Evolutionary conservation across 1,284 basidiomycete genomes (phyloP).

Genomic region (Sparassis latifolia): DNA sequence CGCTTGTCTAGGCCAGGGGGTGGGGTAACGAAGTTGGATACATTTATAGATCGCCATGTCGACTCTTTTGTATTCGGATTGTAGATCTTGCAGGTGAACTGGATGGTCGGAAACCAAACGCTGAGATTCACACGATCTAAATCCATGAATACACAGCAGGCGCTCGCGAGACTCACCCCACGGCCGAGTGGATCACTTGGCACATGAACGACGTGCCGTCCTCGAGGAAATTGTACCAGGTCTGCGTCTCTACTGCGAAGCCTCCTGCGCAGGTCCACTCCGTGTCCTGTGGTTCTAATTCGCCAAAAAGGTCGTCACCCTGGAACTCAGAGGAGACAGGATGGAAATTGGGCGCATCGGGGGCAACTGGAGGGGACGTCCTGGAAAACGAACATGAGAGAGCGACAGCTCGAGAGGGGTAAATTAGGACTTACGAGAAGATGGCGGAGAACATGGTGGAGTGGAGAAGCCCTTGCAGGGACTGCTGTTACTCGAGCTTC

Average conservation of each 20-base stretch:
- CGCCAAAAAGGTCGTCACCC: constrained; percentile 60
- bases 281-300: constrained; percentile 66
- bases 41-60: constrained; percentile 89
- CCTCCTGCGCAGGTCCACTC: constrained; percentile 83
- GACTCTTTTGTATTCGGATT: constrained; percentile 75
- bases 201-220: constrained; percentile 83
- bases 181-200: constrained; percentile 92
- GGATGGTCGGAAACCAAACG: constrained; percentile 90
- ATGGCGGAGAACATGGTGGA: constrained; percentile 61
- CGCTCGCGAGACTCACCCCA: constrained; percentile 65
- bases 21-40: constrained; percentile 76
- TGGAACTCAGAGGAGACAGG: constrained; percentile 57
- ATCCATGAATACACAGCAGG: not conserved
- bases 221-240: constrained; percentile 79
- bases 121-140: constrained; percentile 31
- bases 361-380: constrained; percentile 48
- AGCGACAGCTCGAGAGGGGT: not conserved
- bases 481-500: not conserved
- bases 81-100: constrained; percentile 91
- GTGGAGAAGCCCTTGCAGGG: not conserved
- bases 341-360: constrained; percentile 70
- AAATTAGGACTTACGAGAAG: constrained; percentile 55
- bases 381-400: constrained; percentile 26
- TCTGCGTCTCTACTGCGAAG: constrained; percentile 91
- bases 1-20: constrained; percentile 78